A percentile compares a stretch with the other conserved stretches of the same genome.
Conservation (phyloP, 768 basidiomycete genomes). For the Russula foetens region DNA sequence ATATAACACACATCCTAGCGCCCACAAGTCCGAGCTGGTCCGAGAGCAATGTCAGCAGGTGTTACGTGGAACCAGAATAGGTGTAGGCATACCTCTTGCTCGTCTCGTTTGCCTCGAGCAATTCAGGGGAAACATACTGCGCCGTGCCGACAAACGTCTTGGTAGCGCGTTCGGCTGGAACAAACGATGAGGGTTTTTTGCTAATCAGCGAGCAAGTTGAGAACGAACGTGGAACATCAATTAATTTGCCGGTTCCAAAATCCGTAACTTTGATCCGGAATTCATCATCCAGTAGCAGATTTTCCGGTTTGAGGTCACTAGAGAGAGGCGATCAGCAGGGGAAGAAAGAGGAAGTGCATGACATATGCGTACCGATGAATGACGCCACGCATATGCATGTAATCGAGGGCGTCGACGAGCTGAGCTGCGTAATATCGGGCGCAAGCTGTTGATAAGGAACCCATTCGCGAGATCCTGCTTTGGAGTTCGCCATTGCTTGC, state of each 20-base stretch:
- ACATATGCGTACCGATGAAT: slow-evolving; percentile 59
- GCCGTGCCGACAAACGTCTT: slow-evolving; percentile 85
- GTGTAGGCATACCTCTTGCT: slow-evolving; percentile 54
- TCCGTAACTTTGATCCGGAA: slow-evolving; percentile 93
- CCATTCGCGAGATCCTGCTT: slow-evolving; percentile 59
- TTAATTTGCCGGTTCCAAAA: slow-evolving; percentile 86
- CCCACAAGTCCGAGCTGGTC: slow-evolving; percentile 87
- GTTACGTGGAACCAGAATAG: neutral
- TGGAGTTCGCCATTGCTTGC: slow-evolving; percentile 75
- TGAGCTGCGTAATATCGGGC: slow-evolving; percentile 85
- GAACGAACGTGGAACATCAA: slow-evolving; percentile 45
- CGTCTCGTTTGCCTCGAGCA: slow-evolving; percentile 65
- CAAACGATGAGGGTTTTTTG: slow-evolving; percentile 19
- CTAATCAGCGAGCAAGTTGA: slow-evolving; percentile 24
- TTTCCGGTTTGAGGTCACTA: slow-evolving; percentile 79
- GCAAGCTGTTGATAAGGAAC: slow-evolving; percentile 77
- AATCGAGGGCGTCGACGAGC: slow-evolving; percentile 78
- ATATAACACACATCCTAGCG: slow-evolving; percentile 87
- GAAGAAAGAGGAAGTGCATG: slow-evolving; percentile 3
- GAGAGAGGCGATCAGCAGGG: slow-evolving; percentile 2
- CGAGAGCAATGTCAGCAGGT: neutral
- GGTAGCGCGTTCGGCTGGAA: slow-evolving; percentile 38
- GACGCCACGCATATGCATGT: slow-evolving; percentile 86
- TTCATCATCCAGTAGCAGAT: slow-evolving; percentile 79
- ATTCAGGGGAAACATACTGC: slow-evolving; percentile 84